Evolutionary conservation across 1,139 yeast genomes (phyloP), one percentile per base, ranked within the genome.

Genomic region (Yamadazyma atmosphaerica): DNA sequence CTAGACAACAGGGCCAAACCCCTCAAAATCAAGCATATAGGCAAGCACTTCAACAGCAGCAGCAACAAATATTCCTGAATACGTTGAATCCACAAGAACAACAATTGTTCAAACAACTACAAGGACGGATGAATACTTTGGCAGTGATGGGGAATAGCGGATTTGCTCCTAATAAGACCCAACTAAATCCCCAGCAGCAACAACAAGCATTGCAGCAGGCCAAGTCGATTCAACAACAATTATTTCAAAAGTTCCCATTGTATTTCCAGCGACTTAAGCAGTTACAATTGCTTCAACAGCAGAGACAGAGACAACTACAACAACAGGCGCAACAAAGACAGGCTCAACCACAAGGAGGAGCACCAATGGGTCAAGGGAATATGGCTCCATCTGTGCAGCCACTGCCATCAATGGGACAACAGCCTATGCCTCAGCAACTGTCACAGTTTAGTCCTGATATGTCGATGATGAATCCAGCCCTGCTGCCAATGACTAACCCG

Each of bases 171-270:
- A 71, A 67, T 40, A 61, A 74, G 14, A 64, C 68, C 22, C 66
- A 65, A 39, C 61, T 72, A 39, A 67, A 65, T 3, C 70, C 70
- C 4, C 74, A 68, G 40, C 77, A 72, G 43, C 73, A 70, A 40
- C 75, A 68, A 44, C 74, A 68, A 44, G 76, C 77, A 0, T 50
- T 68, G 16, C 72, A 68, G 39, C 76, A 72, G 45, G 74, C 74
- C 9, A 68, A 69, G 41, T 46, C 61, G 25, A 57, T 68, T 32
- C 77, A 71, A 46, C 76, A 68, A 39, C 74, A 68, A 39, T 54
- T 72, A 40, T 49, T 69, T 4, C 75, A 68, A 44, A 65, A 68
- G 41, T 72, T 68, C 50, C 76, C 77, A 1, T 56, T 58, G 1
- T 72, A 72, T 44, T 72, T 72, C 55, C 75, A 71, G 42, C 57